Conservation (phyloP, 768 basidiomycete species). For the Leccinum longicurvipes region DNA sequence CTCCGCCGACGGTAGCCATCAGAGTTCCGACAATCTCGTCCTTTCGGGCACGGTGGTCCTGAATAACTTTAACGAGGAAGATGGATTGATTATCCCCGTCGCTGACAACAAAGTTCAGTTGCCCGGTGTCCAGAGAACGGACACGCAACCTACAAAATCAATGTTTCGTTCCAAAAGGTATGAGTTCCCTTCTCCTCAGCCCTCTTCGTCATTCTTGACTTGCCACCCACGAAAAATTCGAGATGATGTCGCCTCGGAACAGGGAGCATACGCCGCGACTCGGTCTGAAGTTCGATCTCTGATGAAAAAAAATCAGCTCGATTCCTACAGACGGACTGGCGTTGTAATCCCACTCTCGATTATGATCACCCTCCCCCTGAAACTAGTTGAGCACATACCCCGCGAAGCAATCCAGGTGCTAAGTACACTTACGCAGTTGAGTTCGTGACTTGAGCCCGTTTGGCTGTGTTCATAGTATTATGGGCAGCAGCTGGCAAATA, state of each 20-base stretch:
- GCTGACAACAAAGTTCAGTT: not conserved
- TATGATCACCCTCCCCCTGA: conserved; percentile 1
- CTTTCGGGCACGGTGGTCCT: not conserved
- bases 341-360: not conserved
- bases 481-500: not conserved
- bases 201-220: not conserved
- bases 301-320: not conserved
- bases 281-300: conserved; percentile 8
- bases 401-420: not conserved
- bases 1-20: not conserved
- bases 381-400: not conserved
- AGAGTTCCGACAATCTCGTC: not conserved
- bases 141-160: not conserved
- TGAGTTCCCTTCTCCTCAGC: not conserved
- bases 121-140: not conserved
- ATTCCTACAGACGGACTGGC: not conserved
- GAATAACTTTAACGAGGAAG: not conserved
- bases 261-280: not conserved
- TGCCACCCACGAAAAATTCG: not conserved
- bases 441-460: not conserved
- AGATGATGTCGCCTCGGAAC: not conserved
- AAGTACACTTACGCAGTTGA: not conserved
- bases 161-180: not conserved
- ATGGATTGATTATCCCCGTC: not conserved
- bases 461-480: not conserved